Conservation (phyloP, 768 basidiomycete genomes). For the Suillus fuscotomentosus region DNA sequence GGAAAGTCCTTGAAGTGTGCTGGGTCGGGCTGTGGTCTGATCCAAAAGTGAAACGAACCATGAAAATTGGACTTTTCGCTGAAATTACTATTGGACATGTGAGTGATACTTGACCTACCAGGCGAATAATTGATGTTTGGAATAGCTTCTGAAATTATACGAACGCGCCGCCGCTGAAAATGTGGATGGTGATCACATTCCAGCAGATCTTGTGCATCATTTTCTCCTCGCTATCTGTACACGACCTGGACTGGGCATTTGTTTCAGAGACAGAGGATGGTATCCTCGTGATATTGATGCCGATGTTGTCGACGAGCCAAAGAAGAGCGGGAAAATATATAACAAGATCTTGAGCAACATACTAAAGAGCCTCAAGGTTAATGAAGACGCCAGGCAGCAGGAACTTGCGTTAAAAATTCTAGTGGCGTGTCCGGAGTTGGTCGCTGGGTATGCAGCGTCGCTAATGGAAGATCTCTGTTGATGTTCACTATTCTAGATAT, state of each 20-base stretch:
- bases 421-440: constrained; percentile 82
- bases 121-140: neutral
- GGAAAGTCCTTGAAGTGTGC: constrained; percentile 66
- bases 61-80: constrained; percentile 71
- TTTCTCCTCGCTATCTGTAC: constrained; percentile 86
- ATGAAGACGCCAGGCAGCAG: constrained; percentile 84
- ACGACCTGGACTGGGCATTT: constrained; percentile 78
- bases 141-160: constrained; percentile 73
- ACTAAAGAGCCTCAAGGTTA: constrained; percentile 75
- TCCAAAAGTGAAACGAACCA: constrained; percentile 63
- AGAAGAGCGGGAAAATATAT: constrained; percentile 53
- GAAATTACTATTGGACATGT: constrained; percentile 67
- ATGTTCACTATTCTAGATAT: constrained; percentile 46
- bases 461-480: neutral
- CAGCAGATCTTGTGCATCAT: constrained; percentile 81
- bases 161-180: constrained; percentile 53
- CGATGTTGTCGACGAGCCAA: constrained; percentile 35
- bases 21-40: constrained; percentile 83
- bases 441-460: constrained; percentile 57
- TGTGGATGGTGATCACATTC: constrained; percentile 50
- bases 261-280: constrained; percentile 90
- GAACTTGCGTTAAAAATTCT: constrained; percentile 81
- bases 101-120: constrained; percentile 14
- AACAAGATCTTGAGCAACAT: constrained; percentile 84
- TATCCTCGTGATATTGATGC: constrained; percentile 68